These are phyloP conservation scores for Thuja plicata DNA, from an alignment of 83 land plant genomes.

Conservation along the genomic window DNA sequence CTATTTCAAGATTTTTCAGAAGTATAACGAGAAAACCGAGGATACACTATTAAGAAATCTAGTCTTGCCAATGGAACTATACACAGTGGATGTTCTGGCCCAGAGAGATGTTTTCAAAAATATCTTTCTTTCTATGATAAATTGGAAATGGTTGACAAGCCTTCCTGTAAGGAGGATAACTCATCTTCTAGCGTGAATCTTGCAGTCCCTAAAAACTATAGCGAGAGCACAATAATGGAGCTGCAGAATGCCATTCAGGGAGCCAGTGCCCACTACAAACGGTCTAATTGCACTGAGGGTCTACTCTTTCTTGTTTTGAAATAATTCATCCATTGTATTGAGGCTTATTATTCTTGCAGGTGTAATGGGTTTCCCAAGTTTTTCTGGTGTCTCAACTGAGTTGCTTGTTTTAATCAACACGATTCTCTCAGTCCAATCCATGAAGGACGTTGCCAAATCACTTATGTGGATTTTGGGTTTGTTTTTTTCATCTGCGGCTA, in stretches of 20 bases:
- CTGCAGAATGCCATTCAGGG: conserved; percentile 67
- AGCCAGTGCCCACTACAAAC: conserved; percentile 67
- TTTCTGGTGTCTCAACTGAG: conserved; percentile 4
- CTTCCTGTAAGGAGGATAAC: conserved; percentile 19
- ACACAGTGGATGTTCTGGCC: background rate
- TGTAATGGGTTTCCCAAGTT: conserved; percentile 16
- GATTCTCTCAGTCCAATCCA: conserved; percentile 6
- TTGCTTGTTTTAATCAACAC: background rate
- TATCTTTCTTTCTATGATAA: conserved; percentile 17
- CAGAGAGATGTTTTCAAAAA: background rate
- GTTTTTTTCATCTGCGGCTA: background rate
- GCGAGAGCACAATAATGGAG: conserved; percentile 43
- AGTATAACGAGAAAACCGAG: conserved; percentile 25
- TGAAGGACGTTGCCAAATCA: background rate
- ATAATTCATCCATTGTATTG: no score
- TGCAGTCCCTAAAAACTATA: background rate
- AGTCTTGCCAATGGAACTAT: background rate
- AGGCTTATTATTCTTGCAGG: background rate
- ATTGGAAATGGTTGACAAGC: conserved; percentile 17
- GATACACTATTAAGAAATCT: background rate
- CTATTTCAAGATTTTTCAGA: conserved; percentile 35
- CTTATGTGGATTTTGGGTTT: background rate
- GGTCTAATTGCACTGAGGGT: conserved; percentile 24
- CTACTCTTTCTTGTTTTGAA: background rate
- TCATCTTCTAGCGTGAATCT: background rate